Percentiles rank a stretch among this genome's conserved stretches.
phyloP scores from a whole-genome alignment of 2,329 filamentous ascomycete genomes.

The Sporothrix curviconia region DNA sequence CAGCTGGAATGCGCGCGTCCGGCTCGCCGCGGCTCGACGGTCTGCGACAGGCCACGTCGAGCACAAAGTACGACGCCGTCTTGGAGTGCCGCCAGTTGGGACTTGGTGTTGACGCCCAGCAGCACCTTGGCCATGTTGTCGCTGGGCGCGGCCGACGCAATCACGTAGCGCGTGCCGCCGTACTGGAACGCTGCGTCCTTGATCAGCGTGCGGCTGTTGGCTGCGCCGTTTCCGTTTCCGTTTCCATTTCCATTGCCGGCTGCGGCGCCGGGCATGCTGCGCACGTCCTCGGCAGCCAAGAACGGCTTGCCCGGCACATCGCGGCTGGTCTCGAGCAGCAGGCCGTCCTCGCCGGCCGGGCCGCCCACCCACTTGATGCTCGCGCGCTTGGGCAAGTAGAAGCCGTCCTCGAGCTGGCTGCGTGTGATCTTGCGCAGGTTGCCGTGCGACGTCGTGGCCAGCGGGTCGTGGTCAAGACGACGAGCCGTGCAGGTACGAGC shows the following conservation, averaged over 20 bases:
- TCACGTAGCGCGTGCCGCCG: slow-evolving; percentile 47
- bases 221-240: slow-evolving; percentile 27
- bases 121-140: slow-evolving; percentile 80
- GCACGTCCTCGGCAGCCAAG: slow-evolving; percentile 81
- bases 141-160: slow-evolving; percentile 65
- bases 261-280: slow-evolving; percentile 38
- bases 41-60: slow-evolving; percentile 80
- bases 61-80: slow-evolving; percentile 81
- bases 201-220: slow-evolving; percentile 64
- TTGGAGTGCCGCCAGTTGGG: slow-evolving; percentile 89
- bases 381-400: slow-evolving; percentile 58
- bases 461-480: slow-evolving; percentile 59
- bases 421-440: slow-evolving; percentile 67
- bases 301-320: slow-evolving; percentile 57
- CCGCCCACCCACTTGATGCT: slow-evolving; percentile 72
- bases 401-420: slow-evolving; percentile 60
- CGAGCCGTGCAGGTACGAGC: slow-evolving; percentile 60
- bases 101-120: slow-evolving; percentile 62
- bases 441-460: slow-evolving; percentile 53
- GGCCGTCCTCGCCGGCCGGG: slow-evolving; percentile 70
- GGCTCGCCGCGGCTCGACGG: slow-evolving; percentile 60
- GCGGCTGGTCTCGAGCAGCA: slow-evolving; percentile 65
- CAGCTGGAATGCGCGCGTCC: slow-evolving; percentile 65
- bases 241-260: slow-evolving; percentile 27
- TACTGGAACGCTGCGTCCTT: slow-evolving; percentile 57